phyloP scores from a whole-genome alignment of 495 filamentous ascomycete species.

The Mytilinidion resinicola region DNA sequence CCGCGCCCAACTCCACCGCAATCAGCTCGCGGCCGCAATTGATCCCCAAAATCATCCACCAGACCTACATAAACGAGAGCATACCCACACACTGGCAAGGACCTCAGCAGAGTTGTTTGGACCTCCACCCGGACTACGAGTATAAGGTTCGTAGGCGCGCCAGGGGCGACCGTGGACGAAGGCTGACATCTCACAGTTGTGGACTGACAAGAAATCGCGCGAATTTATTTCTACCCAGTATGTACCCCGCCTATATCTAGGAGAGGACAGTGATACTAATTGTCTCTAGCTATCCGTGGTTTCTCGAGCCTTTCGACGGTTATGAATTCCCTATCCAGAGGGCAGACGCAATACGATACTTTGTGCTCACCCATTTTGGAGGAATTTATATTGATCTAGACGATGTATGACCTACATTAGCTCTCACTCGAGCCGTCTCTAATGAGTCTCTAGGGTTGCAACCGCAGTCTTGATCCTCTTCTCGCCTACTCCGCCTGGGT shows the following conservation, averaged over 20 bases:
- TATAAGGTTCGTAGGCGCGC: slow-evolving; percentile 57
- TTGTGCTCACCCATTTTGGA: slow-evolving; percentile 74
- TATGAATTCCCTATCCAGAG: slow-evolving; percentile 80
- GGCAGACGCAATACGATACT: slow-evolving; percentile 83
- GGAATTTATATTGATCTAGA: slow-evolving; percentile 88
- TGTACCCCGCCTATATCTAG: not conserved
- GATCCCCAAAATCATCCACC: slow-evolving; percentile 87
- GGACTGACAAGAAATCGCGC: slow-evolving; percentile 71
- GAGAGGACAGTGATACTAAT: slow-evolving; percentile 1
- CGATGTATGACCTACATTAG: slow-evolving; percentile 51
- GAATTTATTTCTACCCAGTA: slow-evolving; percentile 59
- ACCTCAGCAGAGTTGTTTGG: slow-evolving; percentile 67
- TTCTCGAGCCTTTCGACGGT: slow-evolving; percentile 72
- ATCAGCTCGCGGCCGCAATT: slow-evolving; percentile 55
- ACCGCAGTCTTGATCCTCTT: slow-evolving; percentile 71
- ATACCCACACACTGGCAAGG: slow-evolving; percentile 69
- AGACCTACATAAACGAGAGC: slow-evolving; percentile 73
- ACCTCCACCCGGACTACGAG: slow-evolving; percentile 71
- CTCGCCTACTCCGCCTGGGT: slow-evolving; percentile 78
- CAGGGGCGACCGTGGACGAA: not conserved
- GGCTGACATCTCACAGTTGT: slow-evolving; percentile 49
- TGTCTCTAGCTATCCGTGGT: slow-evolving; percentile 67
- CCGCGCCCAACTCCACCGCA: slow-evolving; percentile 27
- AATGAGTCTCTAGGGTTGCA: slow-evolving; percentile 57
- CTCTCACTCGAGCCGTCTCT: not conserved